Percentiles rank a stretch among this genome's conserved stretches.
These are phyloP conservation scores for Laguncularia racemosa DNA, from an alignment of 345 rosid genomes.

Conservation along the genomic window DNA sequence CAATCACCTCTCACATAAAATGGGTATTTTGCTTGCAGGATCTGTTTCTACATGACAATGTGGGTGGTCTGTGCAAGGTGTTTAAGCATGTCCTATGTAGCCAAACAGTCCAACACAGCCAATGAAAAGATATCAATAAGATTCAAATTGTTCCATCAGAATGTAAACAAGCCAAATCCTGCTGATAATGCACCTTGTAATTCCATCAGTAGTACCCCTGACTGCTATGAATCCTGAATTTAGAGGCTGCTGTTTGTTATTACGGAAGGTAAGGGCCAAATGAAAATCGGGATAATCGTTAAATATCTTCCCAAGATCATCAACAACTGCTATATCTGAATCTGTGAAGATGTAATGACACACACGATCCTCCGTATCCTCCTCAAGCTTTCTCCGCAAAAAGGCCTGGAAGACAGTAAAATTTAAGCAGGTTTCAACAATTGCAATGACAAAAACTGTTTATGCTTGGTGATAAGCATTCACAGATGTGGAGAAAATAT, in stretches of 20 bases:
- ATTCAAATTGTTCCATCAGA: neutral
- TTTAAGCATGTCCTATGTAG: no score
- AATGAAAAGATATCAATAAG: no score
- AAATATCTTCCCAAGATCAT: slow-evolving; percentile 59
- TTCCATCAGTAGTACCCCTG: slow-evolving; percentile 74
- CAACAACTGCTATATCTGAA: slow-evolving; percentile 79
- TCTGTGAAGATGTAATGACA: slow-evolving; percentile 80
- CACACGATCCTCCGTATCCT: slow-evolving; percentile 24
- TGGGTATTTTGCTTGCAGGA: no score
- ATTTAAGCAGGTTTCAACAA: no score
- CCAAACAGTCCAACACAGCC: no score
- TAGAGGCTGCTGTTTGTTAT: slow-evolving; percentile 89
- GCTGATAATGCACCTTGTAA: slow-evolving; percentile 41
- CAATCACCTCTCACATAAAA: no score
- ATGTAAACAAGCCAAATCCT: neutral
- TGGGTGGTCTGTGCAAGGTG: no score
- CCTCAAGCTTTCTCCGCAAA: slow-evolving; percentile 52
- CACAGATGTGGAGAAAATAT: no score
- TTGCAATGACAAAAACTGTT: no score
- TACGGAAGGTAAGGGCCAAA: slow-evolving; percentile 85
- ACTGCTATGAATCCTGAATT: slow-evolving; percentile 95
- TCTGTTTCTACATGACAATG: no score
- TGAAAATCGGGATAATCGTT: slow-evolving; percentile 49
- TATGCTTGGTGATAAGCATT: no score
- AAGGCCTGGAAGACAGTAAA: slow-evolving; percentile 40